These are phyloP conservation scores for Phalaenopsis aphrodite DNA, from an alignment of 106 monocot genomes.

Conservation along the genomic window DNA sequence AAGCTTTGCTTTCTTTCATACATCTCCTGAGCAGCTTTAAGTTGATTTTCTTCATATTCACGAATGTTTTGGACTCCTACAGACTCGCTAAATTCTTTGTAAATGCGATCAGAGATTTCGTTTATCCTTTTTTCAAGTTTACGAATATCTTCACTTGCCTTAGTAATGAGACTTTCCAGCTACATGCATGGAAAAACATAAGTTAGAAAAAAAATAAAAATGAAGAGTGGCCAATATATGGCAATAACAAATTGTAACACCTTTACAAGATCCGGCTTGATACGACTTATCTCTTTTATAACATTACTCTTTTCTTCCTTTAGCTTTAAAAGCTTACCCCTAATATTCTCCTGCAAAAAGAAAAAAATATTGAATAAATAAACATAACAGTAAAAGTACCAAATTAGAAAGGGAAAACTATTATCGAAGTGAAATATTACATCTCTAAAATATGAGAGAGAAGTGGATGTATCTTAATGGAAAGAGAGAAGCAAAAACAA, in stretches of 20 bases:
- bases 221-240: background rate
- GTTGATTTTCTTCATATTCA: slow-evolving; percentile 94
- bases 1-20: slow-evolving; percentile 72
- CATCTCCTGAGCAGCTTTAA: slow-evolving; percentile 75
- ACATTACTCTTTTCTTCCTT: slow-evolving; percentile 63
- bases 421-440: background rate
- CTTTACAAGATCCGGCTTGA: slow-evolving; percentile 69
- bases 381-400: slow-evolving; percentile 3
- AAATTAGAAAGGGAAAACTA: background rate
- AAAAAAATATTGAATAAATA: background rate
- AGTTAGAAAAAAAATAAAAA: slow-evolving; percentile 2
- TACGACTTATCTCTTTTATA: slow-evolving; percentile 56
- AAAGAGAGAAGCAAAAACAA: background rate
- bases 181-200: slow-evolving; percentile 18
- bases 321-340: slow-evolving; percentile 59
- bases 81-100: slow-evolving; percentile 82
- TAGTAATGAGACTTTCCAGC: slow-evolving; percentile 47
- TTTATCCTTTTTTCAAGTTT: slow-evolving; percentile 84
- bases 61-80: slow-evolving; percentile 95
- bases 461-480: background rate
- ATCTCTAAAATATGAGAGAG: background rate
- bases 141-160: slow-evolving; percentile 53
- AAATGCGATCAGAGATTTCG: slow-evolving; percentile 79
- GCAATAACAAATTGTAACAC: slow-evolving; percentile 23
- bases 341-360: slow-evolving; percentile 62